Conservation (phyloP, 2,329 filamentous ascomycete genomes). For the Trichoderma koningiopsis region DNA sequence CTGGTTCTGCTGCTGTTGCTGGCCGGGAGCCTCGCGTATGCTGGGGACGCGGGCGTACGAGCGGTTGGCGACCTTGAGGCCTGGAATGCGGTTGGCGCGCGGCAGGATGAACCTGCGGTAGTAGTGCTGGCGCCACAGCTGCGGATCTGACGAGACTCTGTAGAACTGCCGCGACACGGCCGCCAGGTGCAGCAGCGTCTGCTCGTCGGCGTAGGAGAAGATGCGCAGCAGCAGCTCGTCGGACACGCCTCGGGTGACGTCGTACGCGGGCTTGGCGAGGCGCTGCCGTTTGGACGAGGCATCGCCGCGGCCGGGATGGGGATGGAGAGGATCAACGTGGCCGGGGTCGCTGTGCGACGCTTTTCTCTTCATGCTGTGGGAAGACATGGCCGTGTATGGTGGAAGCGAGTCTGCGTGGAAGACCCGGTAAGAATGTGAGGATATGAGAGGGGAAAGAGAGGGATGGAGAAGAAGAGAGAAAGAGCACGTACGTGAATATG, state of each 20-base stretch:
- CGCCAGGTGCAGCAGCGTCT: slow-evolving; percentile 63
- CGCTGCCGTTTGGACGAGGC: slow-evolving; percentile 33
- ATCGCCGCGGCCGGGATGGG: slow-evolving; percentile 2
- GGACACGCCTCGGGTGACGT: slow-evolving; percentile 73
- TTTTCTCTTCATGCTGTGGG: slow-evolving; percentile 7
- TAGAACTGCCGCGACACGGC: slow-evolving; percentile 76
- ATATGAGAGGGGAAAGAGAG: not conserved
- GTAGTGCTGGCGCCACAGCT: slow-evolving; percentile 89
- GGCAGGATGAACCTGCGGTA: slow-evolving; percentile 85
- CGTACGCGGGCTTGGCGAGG: slow-evolving; percentile 37
- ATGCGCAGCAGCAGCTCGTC: slow-evolving; percentile 88
- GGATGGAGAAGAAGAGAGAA: not conserved
- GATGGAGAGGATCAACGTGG: not conserved
- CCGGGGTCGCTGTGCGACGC: slow-evolving; percentile 13
- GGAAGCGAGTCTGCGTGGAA: not conserved
- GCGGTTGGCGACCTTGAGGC: slow-evolving; percentile 50
- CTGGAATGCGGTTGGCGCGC: slow-evolving; percentile 73
- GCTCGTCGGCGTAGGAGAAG: slow-evolving; percentile 72
- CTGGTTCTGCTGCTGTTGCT: not conserved
- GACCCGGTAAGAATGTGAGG: not conserved
- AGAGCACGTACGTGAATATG: not conserved
- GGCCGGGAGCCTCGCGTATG: not conserved
- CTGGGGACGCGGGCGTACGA: slow-evolving; percentile 33
- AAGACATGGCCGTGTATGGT: not conserved
- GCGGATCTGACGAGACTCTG: slow-evolving; percentile 73